Percentiles rank a stretch among this genome's conserved stretches.
These are phyloP conservation scores for Fusarium guadeloupense DNA, from an alignment of 2,329 filamentous ascomycete genomes.

Conservation along the genomic window DNA sequence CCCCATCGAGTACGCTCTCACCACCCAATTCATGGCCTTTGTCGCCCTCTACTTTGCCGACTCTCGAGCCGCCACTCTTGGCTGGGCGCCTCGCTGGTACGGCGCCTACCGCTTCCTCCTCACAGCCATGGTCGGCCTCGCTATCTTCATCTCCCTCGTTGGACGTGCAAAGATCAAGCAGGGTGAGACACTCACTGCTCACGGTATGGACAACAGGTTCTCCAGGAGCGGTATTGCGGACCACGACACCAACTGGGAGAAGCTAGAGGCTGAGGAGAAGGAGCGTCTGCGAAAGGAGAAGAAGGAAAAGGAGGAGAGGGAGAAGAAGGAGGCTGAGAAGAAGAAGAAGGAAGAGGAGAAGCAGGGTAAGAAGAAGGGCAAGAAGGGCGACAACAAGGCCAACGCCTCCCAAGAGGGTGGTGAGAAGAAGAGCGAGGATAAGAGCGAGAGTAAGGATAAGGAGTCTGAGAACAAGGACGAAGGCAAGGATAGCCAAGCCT, in stretches of 20 bases:
- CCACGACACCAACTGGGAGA: constrained; percentile 56
- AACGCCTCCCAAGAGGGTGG: constrained; percentile 31
- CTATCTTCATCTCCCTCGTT: constrained; percentile 82
- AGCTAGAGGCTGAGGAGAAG: constrained; percentile 55
- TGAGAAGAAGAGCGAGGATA: constrained; percentile 35
- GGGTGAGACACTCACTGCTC: constrained; percentile 42
- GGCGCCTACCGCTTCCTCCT: constrained; percentile 89
- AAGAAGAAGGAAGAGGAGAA: constrained; percentile 45
- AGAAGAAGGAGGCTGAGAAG: constrained; percentile 50
- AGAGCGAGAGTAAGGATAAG: constrained; percentile 34
- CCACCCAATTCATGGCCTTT: constrained; percentile 86
- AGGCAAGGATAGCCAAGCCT: background rate
- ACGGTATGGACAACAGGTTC: constrained; percentile 52
- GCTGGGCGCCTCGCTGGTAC: constrained; percentile 89
- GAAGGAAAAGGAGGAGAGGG: constrained; percentile 51
- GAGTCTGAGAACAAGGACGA: constrained; percentile 29
- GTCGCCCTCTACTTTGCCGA: constrained; percentile 88
- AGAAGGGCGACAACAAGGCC: constrained; percentile 35
- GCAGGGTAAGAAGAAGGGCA: constrained; percentile 43
- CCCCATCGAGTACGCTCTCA: constrained; percentile 85
- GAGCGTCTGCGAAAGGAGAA: constrained; percentile 50
- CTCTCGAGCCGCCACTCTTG: constrained; percentile 73
- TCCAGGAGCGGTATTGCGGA: constrained; percentile 47
- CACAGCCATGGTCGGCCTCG: constrained; percentile 86
- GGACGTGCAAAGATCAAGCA: constrained; percentile 78